Conservation (phyloP, 768 basidiomycete genomes). For the Punctularia strigosozonata region DNA sequence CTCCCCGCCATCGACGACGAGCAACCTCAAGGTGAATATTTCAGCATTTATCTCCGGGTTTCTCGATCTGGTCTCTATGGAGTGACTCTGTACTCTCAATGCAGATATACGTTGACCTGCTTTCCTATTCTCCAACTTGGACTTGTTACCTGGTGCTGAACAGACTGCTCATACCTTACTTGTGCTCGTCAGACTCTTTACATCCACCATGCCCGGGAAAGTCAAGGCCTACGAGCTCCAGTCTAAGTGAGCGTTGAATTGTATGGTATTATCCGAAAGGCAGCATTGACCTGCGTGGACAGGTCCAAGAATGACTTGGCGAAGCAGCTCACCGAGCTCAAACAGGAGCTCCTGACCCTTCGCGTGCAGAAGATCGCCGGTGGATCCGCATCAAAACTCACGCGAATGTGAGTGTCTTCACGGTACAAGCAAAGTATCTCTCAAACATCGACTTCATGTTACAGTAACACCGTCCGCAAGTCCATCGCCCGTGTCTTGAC, state of each 20-base stretch:
- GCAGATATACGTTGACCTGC: constrained; percentile 4
- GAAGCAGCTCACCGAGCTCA: constrained; percentile 89
- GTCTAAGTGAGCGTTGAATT: constrained; percentile 56
- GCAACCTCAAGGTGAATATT: too few species aligned
- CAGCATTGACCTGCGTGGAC: constrained; percentile 2
- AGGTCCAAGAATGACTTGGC: constrained; percentile 96
- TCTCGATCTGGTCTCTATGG: constrained; percentile 1
- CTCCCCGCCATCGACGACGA: too few species aligned
- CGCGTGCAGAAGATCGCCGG: constrained; percentile 98
- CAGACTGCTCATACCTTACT: constrained; percentile 11
- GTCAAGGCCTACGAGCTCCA: constrained; percentile 95
- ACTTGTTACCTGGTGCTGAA: constrained; percentile 1
- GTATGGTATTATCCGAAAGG: neutral
- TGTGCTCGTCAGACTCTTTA: constrained; percentile 3
- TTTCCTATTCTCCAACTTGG: constrained; percentile 4
- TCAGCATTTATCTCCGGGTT: constrained; percentile 4
- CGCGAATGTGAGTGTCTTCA: constrained; percentile 73
- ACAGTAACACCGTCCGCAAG: constrained; percentile 93
- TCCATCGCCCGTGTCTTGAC: constrained; percentile 97
- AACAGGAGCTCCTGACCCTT: constrained; percentile 86
- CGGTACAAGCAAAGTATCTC: constrained; percentile 1
- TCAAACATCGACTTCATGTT: neutral
- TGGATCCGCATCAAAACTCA: constrained; percentile 90
- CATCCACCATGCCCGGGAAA: constrained; percentile 71
- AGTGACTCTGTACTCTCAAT: constrained; percentile 6